Evolutionary conservation across 2,329 filamentous ascomycete genomes (phyloP), one percentile per base, ranked within the genome.

Genomic region (Verticillium nonalfalfae): DNA sequence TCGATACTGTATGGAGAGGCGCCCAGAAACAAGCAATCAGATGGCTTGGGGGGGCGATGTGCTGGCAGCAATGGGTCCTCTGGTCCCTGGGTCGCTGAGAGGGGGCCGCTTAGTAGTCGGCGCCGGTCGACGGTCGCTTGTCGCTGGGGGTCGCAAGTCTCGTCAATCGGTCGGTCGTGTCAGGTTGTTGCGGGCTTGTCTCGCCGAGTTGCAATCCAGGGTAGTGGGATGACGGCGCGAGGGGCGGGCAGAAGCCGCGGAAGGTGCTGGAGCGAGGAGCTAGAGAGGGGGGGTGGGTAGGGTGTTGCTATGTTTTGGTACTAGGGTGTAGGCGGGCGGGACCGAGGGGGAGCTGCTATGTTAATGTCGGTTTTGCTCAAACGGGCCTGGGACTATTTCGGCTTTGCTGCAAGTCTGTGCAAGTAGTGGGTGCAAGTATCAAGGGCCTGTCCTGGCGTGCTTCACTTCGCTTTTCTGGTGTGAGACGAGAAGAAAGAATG

Each of bases 261-360:
- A 26, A 26, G 26, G 18, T 50, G 40, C 18, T 64, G 57, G 63
- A 61, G 60, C 59, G 57, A 57, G 60, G 60, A 60, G 38, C 1
- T 11, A 15, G 38, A 15, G 39, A 14, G n/a, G n/a, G 39, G 15
- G 39, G 39, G 13, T n/a, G n/a, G 13, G 39, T 26, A 26, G 26
- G 26, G 26, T 26, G 26, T 26, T 26, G 26, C n/a, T 15, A 4
- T 50, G 9, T 26, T 50, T 18, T 50, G 40, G 40, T 50, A 9
- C 40, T 50, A 50, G 40, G 40, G 40, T 21, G n/a, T 13, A 10
- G 18, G 40, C 40, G 40, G 40, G 40, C n/a, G 40, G 40, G 40
- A 50, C 40, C 18, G 40, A 50, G 35, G 40, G 40, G 26, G 26
- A n/a, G 40, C 40, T 50, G 18, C 18, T 50, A n/a, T 50, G 40